These are phyloP conservation scores for Rutstroemia sp. DNA, from an alignment of 2,329 filamentous ascomycete species.

Conservation along the genomic window DNA sequence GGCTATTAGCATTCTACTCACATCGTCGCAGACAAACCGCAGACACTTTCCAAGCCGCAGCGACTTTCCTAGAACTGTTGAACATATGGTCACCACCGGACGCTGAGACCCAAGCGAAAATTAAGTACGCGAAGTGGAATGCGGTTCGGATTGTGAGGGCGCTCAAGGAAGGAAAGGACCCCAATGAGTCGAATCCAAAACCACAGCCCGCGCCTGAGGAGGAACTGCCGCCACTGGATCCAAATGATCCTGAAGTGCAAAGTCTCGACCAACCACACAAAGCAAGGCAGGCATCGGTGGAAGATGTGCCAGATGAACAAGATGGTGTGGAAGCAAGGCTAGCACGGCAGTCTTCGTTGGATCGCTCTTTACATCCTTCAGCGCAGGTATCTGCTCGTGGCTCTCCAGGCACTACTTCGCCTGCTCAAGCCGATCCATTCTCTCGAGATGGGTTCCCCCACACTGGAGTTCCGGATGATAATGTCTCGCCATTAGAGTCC, in stretches of 20 bases:
- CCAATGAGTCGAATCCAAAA: constrained; percentile 82
- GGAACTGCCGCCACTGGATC: constrained; percentile 44
- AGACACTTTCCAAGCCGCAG: constrained; percentile 86
- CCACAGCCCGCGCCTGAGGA: constrained; percentile 42
- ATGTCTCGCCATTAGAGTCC: constrained; percentile 46
- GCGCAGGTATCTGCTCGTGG: constrained; percentile 24
- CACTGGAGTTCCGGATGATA: constrained; percentile 28
- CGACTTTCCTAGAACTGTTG: constrained; percentile 84
- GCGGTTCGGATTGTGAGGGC: constrained; percentile 85
- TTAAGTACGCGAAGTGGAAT: constrained; percentile 96
- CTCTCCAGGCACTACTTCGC: constrained; percentile 14
- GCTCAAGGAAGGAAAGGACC: constrained; percentile 82
- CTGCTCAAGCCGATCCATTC: constrained; percentile 31
- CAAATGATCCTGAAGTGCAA: constrained; percentile 58
- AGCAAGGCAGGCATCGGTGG: constrained; percentile 34
- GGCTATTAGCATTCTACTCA: neutral
- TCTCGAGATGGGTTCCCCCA: constrained; percentile 26
- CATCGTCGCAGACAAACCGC: constrained; percentile 57
- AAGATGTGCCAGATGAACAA: constrained; percentile 52
- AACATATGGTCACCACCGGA: constrained; percentile 77
- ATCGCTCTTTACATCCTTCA: constrained; percentile 41
- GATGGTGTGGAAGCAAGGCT: constrained; percentile 38
- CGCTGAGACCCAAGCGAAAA: constrained; percentile 71
- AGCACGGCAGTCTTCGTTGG: constrained; percentile 40
- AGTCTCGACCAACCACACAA: constrained; percentile 42